Base-by-base conservation (phyloP, 2,329 filamentous ascomycete species). In the Talaromyces marneffei region DNA sequence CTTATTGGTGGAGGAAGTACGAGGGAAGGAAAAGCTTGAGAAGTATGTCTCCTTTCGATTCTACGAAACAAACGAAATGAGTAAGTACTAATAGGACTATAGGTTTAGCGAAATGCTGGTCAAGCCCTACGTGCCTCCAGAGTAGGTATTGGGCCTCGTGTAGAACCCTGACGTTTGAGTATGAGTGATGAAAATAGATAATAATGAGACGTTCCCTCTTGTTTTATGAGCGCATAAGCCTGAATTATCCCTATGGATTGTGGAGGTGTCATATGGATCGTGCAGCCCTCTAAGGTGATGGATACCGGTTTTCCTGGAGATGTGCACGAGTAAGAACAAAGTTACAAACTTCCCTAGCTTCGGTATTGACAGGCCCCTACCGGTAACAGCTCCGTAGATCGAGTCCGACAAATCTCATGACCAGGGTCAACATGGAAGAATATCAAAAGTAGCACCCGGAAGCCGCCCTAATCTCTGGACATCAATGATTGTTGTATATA, bases 21-120 rank as follows among this genome's bases (percentile, higher is more conserved):
- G 94, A 70, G 94, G 94, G 48, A 96, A 95, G 82, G 93, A 97
- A 72, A 93, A 87, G 77, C 79, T 99, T 68, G 92, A 95, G 78
- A 91, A 85, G 77, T 97, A 68, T 69, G 76, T 70, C 31, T 46
- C n/a, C 54, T 33, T 53, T 54, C n/a, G 40, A 55, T 61, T 14
- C 7, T 12, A 39, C 6, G 4, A n/a, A 29, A 14, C 2, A 25
- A n/a, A 16, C 1, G 1, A 18, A 55, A 10, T 29, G 20, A 55
- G 7, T 23, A 7, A 44, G 18, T 64, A 68, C 64, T 58, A 52
- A 42, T 20, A 46, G 57, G 44, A 27, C 53, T 60, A 63, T 64
- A 80, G 78, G 63, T 80, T 80, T 69, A 80, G 78, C 66, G 74
- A 80, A 62, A 80, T 80, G 78, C 74, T 80, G 60, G 71, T 80